Evolutionary conservation across 176 grass and related monocot species (phyloP).

Genomic region (Dendrocalamus sinicus): DNA sequence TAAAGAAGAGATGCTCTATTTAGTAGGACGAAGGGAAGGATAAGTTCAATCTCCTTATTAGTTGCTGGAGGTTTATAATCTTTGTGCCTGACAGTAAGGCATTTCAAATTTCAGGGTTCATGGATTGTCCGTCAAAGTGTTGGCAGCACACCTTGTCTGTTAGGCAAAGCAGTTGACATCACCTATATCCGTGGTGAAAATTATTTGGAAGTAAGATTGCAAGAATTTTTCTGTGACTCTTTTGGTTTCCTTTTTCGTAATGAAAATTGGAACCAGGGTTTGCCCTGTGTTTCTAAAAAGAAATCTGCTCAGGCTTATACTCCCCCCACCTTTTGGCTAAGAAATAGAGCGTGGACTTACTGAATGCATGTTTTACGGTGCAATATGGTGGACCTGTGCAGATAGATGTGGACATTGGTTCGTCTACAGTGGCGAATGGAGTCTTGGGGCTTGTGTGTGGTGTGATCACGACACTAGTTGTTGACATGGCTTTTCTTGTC

Average conservation of each 20-base stretch:
- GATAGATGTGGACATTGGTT: constrained; percentile 98
- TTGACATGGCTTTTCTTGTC: constrained; percentile 98
- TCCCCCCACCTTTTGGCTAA: neutral
- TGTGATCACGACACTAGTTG: constrained; percentile 89
- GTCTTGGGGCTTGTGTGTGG: constrained; percentile 89
- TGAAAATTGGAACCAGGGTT: neutral
- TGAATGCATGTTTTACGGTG: constrained; percentile 31
- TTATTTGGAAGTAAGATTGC: constrained; percentile 76
- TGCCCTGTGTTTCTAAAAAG: neutral
- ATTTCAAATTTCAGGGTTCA: constrained; percentile 69
- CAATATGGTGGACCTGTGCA: constrained; percentile 39
- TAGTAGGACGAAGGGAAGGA: constrained; percentile 7
- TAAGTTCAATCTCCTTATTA: neutral
- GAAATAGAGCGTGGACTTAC: neutral
- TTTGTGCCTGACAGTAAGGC: constrained; percentile 31
- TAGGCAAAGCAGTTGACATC: constrained; percentile 96
- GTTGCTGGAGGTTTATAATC: constrained; percentile 9
- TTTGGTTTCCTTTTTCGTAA: neutral
- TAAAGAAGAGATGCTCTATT: neutral
- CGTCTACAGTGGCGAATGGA: constrained; percentile 97
- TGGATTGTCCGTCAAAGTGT: constrained; percentile 99
- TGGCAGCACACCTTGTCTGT: constrained; percentile 90
- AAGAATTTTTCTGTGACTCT: neutral
- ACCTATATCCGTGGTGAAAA: constrained; percentile 87
- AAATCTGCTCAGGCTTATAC: too few relatives aligned